These are phyloP conservation scores for Ogataea methylovora DNA, from an alignment of 805 yeast genomes.

Conservation along the genomic window DNA sequence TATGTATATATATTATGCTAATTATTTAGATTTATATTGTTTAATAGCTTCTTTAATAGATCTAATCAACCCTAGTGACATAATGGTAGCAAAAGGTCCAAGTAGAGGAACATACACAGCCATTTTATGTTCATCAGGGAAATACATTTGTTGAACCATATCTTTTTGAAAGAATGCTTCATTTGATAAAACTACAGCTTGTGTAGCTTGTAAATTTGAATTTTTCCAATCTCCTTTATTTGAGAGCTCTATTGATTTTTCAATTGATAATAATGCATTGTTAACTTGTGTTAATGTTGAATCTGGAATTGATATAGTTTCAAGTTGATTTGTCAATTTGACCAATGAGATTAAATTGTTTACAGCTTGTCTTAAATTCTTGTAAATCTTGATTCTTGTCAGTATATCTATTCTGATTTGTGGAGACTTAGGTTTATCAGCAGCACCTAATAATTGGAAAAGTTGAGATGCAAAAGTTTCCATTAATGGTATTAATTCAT, in stretches of 20 bases:
- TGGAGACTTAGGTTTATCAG: constrained; percentile 49
- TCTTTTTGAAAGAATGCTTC: constrained; percentile 87
- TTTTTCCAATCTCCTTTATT: constrained; percentile 26
- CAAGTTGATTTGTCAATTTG: constrained; percentile 59
- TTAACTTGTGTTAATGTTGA: constrained; percentile 54
- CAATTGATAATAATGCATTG: constrained; percentile 37
- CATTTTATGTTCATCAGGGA: constrained; percentile 92
- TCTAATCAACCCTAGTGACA: constrained; percentile 43
- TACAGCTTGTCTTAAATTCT: constrained; percentile 54
- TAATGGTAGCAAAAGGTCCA: constrained; percentile 77
- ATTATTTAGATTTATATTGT: not conserved
- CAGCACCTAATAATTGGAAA: constrained; percentile 65
- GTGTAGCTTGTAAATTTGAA: constrained; percentile 34
- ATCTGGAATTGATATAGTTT: constrained; percentile 78
- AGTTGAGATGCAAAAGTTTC: constrained; percentile 71
- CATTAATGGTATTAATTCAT: constrained; percentile 48
- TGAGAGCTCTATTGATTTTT: constrained; percentile 27
- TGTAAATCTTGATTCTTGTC: constrained; percentile 48
- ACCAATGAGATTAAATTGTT: constrained; percentile 68
- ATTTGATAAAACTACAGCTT: constrained; percentile 55
- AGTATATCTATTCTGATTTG: constrained; percentile 57
- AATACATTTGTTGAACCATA: constrained; percentile 91
- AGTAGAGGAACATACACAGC: constrained; percentile 88
- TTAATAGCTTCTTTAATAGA: constrained; percentile 27
- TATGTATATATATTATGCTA: not conserved